These are phyloP conservation scores for Sordaria brevicollis DNA, from an alignment of 495 filamentous ascomycete genomes.

Conservation along the genomic window DNA sequence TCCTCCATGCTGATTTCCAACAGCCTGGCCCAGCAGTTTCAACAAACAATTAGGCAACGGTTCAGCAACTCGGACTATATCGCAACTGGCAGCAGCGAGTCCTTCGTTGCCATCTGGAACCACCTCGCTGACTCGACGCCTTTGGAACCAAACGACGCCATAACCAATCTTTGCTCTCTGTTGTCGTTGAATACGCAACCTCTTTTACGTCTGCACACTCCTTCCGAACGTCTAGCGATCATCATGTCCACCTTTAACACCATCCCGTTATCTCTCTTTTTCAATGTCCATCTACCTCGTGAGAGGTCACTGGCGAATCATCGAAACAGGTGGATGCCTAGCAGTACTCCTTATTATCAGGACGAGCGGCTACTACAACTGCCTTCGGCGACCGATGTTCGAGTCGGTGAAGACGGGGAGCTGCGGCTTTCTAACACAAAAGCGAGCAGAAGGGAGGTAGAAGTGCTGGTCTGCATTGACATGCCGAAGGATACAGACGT, in stretches of 20 bases:
- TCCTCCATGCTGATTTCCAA: neutral
- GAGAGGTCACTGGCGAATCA: slow-evolving; percentile 7
- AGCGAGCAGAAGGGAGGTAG: slow-evolving; percentile 10
- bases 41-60: neutral
- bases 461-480: slow-evolving; percentile 10
- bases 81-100: neutral
- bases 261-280: slow-evolving; percentile 11
- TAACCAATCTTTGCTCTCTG: neutral
- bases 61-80: neutral
- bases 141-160: neutral
- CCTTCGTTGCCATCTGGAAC: neutral
- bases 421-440: slow-evolving; percentile 13
- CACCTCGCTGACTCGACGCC: neutral
- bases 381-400: slow-evolving; percentile 5
- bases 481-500: neutral
- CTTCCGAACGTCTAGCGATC: slow-evolving; percentile 10
- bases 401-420: slow-evolving; percentile 2
- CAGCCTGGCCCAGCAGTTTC: neutral
- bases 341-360: slow-evolving; percentile 7
- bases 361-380: neutral
- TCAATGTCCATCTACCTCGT: slow-evolving; percentile 8
- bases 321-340: slow-evolving; percentile 13
- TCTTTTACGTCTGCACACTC: slow-evolving; percentile 6
- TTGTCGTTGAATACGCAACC: slow-evolving; percentile 12
- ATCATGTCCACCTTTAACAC: slow-evolving; percentile 14